Evolutionary conservation across 768 basidiomycete genomes (phyloP).

Genomic region (Leucosporidium scottii): DNA sequence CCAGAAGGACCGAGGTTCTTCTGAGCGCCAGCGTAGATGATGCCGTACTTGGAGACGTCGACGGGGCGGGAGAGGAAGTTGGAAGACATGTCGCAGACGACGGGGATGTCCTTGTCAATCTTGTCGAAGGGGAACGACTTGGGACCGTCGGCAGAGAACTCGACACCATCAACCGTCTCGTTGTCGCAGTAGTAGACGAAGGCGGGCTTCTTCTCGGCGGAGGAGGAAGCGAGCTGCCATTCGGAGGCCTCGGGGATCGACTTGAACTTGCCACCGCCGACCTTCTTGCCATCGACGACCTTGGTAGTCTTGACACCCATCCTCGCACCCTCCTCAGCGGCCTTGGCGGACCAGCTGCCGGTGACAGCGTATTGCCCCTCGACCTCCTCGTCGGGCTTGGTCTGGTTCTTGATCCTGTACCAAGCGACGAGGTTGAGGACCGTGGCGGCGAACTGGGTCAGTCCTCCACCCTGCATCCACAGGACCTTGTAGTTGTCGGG

Average conservation of each 20-base stretch:
- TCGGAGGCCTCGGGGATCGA: conserved; percentile 61
- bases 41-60: conserved; percentile 61
- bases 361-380: conserved; percentile 82
- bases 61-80: conserved; percentile 96
- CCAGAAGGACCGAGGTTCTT: conserved; percentile 97
- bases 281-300: conserved; percentile 59
- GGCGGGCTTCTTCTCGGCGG: conserved; percentile 54
- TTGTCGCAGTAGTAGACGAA: conserved; percentile 99
- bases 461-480: conserved; percentile 91
- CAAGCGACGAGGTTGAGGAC: conserved; percentile 85
- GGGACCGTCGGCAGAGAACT: conserved; percentile 56
- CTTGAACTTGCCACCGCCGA: conserved; percentile 48
- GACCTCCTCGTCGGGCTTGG: conserved; percentile 51
- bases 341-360: conserved; percentile 86
- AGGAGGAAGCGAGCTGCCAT: conserved; percentile 59
- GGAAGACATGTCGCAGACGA: conserved; percentile 91
- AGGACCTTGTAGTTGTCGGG: conserved; percentile 78
- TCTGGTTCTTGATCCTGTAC: conserved; percentile 67
- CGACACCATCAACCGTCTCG: conserved; percentile 93
- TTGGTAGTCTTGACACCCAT: conserved; percentile 59
- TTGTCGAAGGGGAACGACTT: conserved; percentile 64
- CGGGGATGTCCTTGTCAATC: conserved; percentile 50
- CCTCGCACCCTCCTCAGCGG: conserved; percentile 69
- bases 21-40: conserved; percentile 94
- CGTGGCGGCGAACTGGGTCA: conserved; percentile 82